Conservation (phyloP, 139 green algal genomes). For the Auxenochlorella protothecoides region DNA sequence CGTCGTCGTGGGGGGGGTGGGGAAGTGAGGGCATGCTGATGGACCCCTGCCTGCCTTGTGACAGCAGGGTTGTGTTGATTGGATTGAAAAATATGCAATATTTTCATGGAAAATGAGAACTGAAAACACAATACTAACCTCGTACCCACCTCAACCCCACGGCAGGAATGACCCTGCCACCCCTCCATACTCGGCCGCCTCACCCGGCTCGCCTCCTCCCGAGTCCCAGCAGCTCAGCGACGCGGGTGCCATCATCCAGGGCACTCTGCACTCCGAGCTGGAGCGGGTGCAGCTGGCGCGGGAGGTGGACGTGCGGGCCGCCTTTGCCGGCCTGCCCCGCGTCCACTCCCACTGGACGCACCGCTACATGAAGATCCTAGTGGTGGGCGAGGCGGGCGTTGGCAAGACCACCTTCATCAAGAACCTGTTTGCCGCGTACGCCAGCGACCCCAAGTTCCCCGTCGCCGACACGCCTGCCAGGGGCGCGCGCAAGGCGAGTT, state of each 20-base stretch:
- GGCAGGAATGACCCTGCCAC: too few relatives aligned
- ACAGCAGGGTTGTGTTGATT: too few relatives aligned
- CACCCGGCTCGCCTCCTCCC: too few relatives aligned
- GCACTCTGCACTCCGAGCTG: background rate
- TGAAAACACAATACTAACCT: too few relatives aligned
- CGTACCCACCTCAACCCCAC: too few relatives aligned
- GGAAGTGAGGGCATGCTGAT: too few relatives aligned
- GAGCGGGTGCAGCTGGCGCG: constrained; percentile 1
- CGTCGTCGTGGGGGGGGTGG: too few relatives aligned
- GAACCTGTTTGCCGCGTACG: constrained; percentile 43
- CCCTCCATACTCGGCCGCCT: too few relatives aligned
- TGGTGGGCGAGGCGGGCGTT: constrained; percentile 37
- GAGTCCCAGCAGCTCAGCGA: too few relatives aligned
- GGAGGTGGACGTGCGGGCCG: constrained; percentile 20
- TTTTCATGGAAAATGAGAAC: too few relatives aligned
- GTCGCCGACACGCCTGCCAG: constrained; percentile 22
- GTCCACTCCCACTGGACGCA: constrained; percentile 33
- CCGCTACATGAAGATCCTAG: constrained; percentile 44
- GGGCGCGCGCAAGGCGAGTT: constrained; percentile 6
- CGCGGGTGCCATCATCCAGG: background rate
- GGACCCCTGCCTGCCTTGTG: too few relatives aligned
- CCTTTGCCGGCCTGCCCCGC: constrained; percentile 25
- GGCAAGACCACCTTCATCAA: constrained; percentile 45
- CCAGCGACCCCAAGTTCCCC: constrained; percentile 24
- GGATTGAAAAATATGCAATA: too few relatives aligned